Conservation (phyloP, 2,329 filamentous ascomycete species). For the Alternaria novae-zelandiae region DNA sequence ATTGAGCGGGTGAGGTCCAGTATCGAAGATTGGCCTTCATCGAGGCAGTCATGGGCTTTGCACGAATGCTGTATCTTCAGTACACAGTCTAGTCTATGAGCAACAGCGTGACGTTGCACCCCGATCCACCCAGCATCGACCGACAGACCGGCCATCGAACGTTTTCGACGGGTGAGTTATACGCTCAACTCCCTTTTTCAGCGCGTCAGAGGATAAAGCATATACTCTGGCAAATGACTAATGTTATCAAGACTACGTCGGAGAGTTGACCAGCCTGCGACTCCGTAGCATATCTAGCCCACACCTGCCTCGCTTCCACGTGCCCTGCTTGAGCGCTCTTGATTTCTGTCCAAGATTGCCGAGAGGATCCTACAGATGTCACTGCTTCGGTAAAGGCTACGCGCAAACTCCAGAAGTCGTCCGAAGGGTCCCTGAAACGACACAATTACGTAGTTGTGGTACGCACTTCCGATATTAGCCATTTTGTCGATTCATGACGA, state of each 20-base stretch:
- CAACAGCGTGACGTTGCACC: conserved; percentile 4
- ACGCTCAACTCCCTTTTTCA: conserved; percentile 2
- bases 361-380: conserved; percentile 1
- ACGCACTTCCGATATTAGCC: background rate
- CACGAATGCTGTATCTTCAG: background rate
- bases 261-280: background rate
- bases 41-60: background rate
- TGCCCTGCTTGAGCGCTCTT: background rate
- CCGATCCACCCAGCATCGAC: background rate
- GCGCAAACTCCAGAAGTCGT: background rate
- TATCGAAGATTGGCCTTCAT: conserved; percentile 1
- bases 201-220: conserved; percentile 2
- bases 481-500: background rate
- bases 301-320: conserved; percentile 2
- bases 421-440: background rate
- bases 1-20: conserved; percentile 5
- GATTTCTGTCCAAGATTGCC: background rate
- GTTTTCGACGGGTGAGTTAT: conserved; percentile 5
- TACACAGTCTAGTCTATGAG: background rate
- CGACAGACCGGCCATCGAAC: conserved; percentile 1
- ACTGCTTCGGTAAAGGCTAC: background rate
- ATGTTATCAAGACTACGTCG: conserved; percentile 6
- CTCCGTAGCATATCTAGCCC: background rate
- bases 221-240: conserved; percentile 7
- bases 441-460: conserved; percentile 4